phyloP scores from a whole-genome alignment of 306 rosid genomes.

The Vicia villosa region DNA sequence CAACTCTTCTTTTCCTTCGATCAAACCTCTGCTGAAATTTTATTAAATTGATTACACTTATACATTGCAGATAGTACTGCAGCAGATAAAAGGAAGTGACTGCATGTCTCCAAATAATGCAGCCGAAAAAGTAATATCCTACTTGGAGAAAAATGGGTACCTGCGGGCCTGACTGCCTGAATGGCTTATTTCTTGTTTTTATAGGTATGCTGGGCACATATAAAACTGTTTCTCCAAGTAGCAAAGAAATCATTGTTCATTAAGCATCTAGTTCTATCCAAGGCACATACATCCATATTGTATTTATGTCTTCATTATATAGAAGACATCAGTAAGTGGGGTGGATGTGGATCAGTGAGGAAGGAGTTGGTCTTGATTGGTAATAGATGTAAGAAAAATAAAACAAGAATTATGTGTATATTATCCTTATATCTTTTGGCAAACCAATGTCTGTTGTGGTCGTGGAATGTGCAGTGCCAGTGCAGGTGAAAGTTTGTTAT shows the following conservation, averaged over 20 bases:
- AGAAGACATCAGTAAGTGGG: slow-evolving; percentile 24
- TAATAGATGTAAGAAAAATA: not conserved
- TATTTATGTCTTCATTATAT: slow-evolving; percentile 13
- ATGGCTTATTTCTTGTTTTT: slow-evolving; percentile 26
- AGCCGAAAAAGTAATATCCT: slow-evolving; percentile 63
- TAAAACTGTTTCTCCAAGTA: slow-evolving; percentile 28
- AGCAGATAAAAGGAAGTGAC: slow-evolving; percentile 54
- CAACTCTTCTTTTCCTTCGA: not conserved
- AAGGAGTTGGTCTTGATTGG: slow-evolving; percentile 28
- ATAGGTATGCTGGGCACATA: slow-evolving; percentile 31
- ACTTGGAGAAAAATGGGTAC: slow-evolving; percentile 73
- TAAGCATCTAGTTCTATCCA: slow-evolving; percentile 17
- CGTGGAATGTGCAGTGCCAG: too few relatives aligned
- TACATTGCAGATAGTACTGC: slow-evolving; percentile 64
- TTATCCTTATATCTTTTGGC: not conserved
- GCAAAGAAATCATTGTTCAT: slow-evolving; percentile 60
- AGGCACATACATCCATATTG: not conserved
- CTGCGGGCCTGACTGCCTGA: slow-evolving; percentile 55
- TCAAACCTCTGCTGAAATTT: slow-evolving; percentile 11
- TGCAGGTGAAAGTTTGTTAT: too few relatives aligned
- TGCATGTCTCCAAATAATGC: slow-evolving; percentile 54
- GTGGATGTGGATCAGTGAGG: not conserved
- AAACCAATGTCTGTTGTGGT: too few relatives aligned
- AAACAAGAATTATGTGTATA: slow-evolving; percentile 1
- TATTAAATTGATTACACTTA: slow-evolving; percentile 3